phyloP scores from a whole-genome alignment of 805 yeast genomes.

The Sugiyamaella smithiae region DNA sequence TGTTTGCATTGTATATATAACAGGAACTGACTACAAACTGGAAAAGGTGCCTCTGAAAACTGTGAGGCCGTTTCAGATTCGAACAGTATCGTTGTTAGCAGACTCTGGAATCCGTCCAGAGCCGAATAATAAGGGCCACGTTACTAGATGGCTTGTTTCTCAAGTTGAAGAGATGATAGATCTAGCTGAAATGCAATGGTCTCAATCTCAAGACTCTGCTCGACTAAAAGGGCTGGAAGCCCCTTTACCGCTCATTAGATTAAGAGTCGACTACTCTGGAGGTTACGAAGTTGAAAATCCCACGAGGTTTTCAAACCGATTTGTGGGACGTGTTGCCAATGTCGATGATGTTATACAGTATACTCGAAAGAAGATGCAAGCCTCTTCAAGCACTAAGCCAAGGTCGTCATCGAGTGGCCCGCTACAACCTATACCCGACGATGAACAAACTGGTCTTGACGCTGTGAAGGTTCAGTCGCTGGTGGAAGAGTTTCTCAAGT shows the following conservation, averaged over 20 bases:
- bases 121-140: conserved; percentile 55
- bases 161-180: conserved; percentile 67
- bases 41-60: conserved; percentile 64
- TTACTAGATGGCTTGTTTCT: conserved; percentile 54
- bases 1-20: conserved; percentile 66
- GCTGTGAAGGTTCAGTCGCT: conserved; percentile 57
- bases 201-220: conserved; percentile 22
- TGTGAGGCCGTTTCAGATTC: conserved; percentile 79
- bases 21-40: conserved; percentile 52
- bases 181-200: conserved; percentile 54
- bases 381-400: background rate
- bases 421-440: background rate
- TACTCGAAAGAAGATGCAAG: conserved; percentile 46
- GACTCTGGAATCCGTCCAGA: conserved; percentile 59
- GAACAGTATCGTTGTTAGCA: conserved; percentile 53
- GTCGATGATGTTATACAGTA: conserved; percentile 80
- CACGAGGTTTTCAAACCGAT: conserved; percentile 80
- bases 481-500: conserved; percentile 59
- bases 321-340: conserved; percentile 89
- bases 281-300: conserved; percentile 92
- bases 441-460: conserved; percentile 28
- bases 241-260: conserved; percentile 67
- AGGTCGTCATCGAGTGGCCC: background rate
- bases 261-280: conserved; percentile 85
- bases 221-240: background rate